Conservation (phyloP, 1,284 basidiomycete genomes). For the Moesziomyces sp. region DNA sequence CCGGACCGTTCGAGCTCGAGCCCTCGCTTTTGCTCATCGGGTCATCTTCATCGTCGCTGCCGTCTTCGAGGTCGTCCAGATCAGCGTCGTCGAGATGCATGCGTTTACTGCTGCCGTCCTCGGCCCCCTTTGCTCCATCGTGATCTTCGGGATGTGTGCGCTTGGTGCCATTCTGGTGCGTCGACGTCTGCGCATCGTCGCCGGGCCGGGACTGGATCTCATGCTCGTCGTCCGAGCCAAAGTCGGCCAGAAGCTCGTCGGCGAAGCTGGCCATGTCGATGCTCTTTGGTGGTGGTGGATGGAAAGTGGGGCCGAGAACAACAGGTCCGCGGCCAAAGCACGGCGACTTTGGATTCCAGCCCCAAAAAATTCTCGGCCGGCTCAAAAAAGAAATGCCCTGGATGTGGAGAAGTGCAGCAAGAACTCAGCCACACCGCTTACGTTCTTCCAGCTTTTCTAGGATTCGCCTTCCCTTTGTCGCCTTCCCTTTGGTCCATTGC, state of each 20-base stretch:
- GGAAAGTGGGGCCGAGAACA: constrained; percentile 1
- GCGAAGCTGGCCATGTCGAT: constrained; percentile 72
- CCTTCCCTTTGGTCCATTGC: too few species aligned
- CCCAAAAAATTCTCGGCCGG: constrained; percentile 12
- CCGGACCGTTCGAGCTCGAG: constrained; percentile 16
- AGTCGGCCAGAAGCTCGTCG: constrained; percentile 87
- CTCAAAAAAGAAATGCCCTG: background rate
- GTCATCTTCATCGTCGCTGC: constrained; percentile 35
- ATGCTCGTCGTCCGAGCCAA: constrained; percentile 72
- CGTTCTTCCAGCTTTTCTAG: too few species aligned
- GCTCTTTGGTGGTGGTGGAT: background rate
- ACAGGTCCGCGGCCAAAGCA: constrained; percentile 7
- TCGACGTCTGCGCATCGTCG: constrained; percentile 62
- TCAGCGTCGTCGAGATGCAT: constrained; percentile 51
- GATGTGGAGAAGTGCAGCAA: constrained; percentile 15
- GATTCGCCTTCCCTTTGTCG: too few species aligned
- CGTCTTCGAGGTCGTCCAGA: constrained; percentile 55
- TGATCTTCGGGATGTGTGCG: constrained; percentile 68
- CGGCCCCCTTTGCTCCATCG: constrained; percentile 67
- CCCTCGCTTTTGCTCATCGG: constrained; percentile 17
- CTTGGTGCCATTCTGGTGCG: constrained; percentile 55
- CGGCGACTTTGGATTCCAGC: background rate
- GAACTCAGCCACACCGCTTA: constrained; percentile 1
- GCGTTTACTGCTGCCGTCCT: constrained; percentile 27
- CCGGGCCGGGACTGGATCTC: constrained; percentile 62